Conservation (phyloP, 257 asterid genomes). For the Avicennia marina region DNA sequence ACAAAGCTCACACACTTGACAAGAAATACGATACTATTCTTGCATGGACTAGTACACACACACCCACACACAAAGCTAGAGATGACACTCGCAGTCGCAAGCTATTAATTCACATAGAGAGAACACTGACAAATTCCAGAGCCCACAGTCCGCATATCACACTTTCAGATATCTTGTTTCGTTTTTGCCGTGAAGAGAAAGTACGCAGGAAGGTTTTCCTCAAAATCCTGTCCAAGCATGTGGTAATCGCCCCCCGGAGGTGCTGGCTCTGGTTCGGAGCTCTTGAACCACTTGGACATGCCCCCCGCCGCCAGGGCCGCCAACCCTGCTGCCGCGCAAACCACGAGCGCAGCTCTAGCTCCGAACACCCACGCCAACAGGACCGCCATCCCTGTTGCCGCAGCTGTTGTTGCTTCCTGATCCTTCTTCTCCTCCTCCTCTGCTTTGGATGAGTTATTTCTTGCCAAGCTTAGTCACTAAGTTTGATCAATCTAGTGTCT, state of each 20-base stretch:
- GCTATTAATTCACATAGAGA: neutral
- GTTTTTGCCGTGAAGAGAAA: constrained; percentile 12
- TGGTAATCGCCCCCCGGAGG: constrained; percentile 14
- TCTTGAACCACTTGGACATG: constrained; percentile 1
- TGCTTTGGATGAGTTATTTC: neutral
- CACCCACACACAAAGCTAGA: no score
- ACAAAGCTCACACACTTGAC: no score
- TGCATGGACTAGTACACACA: no score
- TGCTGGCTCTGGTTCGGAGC: neutral
- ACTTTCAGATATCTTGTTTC: neutral
- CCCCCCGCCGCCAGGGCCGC: constrained; percentile 18
- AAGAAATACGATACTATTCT: no score
- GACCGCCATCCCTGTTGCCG: no score
- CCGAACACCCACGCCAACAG: no score
- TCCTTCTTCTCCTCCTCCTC: constrained; percentile 4
- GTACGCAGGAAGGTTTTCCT: neutral
- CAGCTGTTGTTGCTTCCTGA: neutral
- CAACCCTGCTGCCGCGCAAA: constrained; percentile 9
- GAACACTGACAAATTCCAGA: no score
- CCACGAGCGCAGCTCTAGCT: no score
- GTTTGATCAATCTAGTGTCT: neutral
- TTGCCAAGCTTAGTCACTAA: neutral
- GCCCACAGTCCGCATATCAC: neutral
- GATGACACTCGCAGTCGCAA: no score
- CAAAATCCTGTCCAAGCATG: constrained; percentile 21